Conservation (phyloP, 2,329 filamentous ascomycete species). For the Hypoxylon sp. region DNA sequence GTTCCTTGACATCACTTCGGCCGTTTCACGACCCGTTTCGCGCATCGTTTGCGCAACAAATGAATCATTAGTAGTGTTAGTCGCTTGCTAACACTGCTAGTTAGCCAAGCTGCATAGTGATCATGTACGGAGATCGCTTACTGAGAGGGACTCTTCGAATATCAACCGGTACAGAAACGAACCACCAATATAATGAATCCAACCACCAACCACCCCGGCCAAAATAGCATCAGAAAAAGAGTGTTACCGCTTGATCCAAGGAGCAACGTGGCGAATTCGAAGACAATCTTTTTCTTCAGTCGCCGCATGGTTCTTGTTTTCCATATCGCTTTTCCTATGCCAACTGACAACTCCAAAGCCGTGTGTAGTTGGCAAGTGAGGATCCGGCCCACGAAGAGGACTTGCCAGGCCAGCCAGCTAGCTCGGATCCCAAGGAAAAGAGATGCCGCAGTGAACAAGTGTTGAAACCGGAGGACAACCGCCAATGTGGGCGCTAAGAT, state of each 20-base stretch:
- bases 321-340: slow-evolving; percentile 46
- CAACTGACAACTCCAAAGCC: slow-evolving; percentile 37
- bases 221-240: slow-evolving; percentile 60
- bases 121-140: background rate
- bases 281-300: slow-evolving; percentile 57
- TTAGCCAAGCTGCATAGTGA: background rate
- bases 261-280: slow-evolving; percentile 60
- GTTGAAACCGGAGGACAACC: slow-evolving; percentile 48
- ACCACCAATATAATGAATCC: slow-evolving; percentile 47
- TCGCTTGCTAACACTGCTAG: background rate
- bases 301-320: slow-evolving; percentile 43
- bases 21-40: background rate
- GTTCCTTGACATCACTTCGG: background rate
- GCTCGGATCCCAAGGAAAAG: slow-evolving; percentile 46
- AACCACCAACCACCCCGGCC: slow-evolving; percentile 64
- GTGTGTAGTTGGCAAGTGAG: slow-evolving; percentile 43
- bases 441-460: slow-evolving; percentile 44
- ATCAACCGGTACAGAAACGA: slow-evolving; percentile 48
- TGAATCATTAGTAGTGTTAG: background rate
- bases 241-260: slow-evolving; percentile 59
- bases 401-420: slow-evolving; percentile 43
- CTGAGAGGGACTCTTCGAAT: background rate
- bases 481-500: slow-evolving; percentile 48
- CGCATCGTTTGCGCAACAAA: background rate
- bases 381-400: slow-evolving; percentile 43